Percentiles rank a stretch among this genome's conserved stretches.
Evolutionary conservation across 2,329 filamentous ascomycete species (phyloP).

Genomic region (Monilinia polystroma): DNA sequence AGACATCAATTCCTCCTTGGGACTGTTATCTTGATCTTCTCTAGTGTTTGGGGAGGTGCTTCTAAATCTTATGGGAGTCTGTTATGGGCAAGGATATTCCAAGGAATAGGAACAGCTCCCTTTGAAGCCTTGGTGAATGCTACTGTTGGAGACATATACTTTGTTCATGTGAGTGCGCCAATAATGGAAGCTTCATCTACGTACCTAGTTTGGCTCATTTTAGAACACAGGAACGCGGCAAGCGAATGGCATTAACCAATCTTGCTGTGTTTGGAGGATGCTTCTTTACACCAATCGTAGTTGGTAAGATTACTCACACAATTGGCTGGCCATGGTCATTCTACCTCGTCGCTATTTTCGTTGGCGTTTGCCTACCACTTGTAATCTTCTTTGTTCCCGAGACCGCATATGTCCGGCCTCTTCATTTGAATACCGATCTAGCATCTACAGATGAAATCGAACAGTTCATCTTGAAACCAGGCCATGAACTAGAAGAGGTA

Average conservation of each 20-base stretch:
- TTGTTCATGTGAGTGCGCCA: conserved; percentile 66
- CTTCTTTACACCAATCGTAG: conserved; percentile 82
- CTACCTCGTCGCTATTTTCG: conserved; percentile 83
- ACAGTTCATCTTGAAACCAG: conserved; percentile 18
- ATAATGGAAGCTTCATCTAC: not conserved
- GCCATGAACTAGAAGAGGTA: conserved; percentile 19
- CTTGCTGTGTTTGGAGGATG: conserved; percentile 69
- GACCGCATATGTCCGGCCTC: conserved; percentile 71
- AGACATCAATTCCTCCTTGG: conserved; percentile 83
- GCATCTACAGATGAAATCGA: conserved; percentile 34
- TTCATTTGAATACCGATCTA: conserved; percentile 68
- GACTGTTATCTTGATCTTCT: conserved; percentile 68
- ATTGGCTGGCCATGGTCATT: conserved; percentile 89
- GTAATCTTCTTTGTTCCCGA: conserved; percentile 82
- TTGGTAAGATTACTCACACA: conserved; percentile 75
- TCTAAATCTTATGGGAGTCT: conserved; percentile 68
- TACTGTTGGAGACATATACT: conserved; percentile 85
- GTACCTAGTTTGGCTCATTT: not conserved
- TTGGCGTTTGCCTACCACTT: conserved; percentile 65
- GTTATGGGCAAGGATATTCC: conserved; percentile 75
- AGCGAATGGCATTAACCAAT: conserved; percentile 81
- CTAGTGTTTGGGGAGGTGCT: conserved; percentile 73
- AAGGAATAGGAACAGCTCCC: conserved; percentile 82
- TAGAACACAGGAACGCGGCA: conserved; percentile 61
- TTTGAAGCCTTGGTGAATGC: conserved; percentile 91